Evolutionary conservation across 2,329 filamentous ascomycete species (phyloP).

Genomic region (Cercospora brassicicola): DNA sequence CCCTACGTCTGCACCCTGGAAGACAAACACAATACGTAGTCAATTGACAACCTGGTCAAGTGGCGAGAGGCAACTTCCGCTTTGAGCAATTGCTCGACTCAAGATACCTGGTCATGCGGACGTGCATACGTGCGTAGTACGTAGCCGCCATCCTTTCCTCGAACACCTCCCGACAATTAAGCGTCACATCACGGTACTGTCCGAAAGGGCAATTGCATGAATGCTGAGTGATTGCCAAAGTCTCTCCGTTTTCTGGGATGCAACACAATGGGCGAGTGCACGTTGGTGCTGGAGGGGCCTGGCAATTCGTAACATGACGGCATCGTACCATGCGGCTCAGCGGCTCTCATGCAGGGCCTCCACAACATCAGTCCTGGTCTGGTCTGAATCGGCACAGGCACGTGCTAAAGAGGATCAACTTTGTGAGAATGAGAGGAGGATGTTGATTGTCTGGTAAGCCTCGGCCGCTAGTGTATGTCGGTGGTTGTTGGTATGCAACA

Average conservation of each 20-base stretch:
- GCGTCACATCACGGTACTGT: background rate
- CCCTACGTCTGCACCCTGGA: background rate
- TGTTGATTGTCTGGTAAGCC: background rate
- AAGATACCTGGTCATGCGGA: background rate
- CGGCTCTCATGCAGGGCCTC: background rate
- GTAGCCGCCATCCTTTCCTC: background rate
- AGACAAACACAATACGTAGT: background rate
- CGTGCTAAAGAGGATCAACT: background rate
- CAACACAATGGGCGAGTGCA: background rate
- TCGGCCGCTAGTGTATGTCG: conserved; percentile 1
- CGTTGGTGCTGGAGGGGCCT: background rate
- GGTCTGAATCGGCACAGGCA: background rate
- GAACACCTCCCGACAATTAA: background rate
- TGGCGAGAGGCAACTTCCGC: background rate
- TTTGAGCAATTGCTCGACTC: background rate
- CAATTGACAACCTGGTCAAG: background rate
- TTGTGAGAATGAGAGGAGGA: background rate
- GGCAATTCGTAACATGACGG: background rate
- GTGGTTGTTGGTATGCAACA: conserved; percentile 6
- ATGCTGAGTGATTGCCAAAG: background rate
- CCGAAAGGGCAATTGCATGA: background rate
- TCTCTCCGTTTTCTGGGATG: background rate
- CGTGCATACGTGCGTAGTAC: background rate
- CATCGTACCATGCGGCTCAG: background rate
- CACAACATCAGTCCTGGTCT: background rate